Base-by-base conservation (phyloP, 495 filamentous ascomycete species). In the Penicillium antarcticum region DNA sequence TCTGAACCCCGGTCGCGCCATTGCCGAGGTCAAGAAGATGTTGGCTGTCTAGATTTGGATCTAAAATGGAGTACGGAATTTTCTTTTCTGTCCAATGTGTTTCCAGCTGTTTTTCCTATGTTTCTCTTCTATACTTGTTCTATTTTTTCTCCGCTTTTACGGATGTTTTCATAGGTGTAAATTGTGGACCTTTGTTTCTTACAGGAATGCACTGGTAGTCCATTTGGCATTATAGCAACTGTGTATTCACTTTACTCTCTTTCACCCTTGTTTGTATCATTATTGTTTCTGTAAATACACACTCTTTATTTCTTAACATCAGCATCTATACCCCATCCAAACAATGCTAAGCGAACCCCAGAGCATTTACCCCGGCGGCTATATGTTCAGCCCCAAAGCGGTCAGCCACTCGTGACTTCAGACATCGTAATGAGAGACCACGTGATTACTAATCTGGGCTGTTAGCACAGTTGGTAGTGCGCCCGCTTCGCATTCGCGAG, bases 1-100 rank as follows among this genome's bases (percentile, higher is more conserved):
- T 23, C 73, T 98, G 67, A 98, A 97, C 77, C 94, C 94, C 14
- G 94, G 88, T 39, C 78, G 85, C 59, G 94, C 94, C 4, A 96
- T 98, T 77, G 90, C 91, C 51, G 85, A 95, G 82, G 95, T 96
- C 73, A 98, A 97, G 87, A 97, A 96, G 86, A 84, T 86, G 75
- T 83, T 98, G 88, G 83, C 91, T 36, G 40, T 67, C 48, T 69
- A 72, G 48, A 58, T 51, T 31, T 52, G 51, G 57, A 62, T 63
- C 61, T 65, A 63, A 66, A 68, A 63, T 59, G 59, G 67, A 68
- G 58, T 67, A 48, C 62, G 62, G 58, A 58, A 54, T 57, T 68
- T 58, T 55, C 54, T 54, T 68, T 58, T 60, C 51, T 65, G 50
- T 66, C 51, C 52, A 47, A 58, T 59, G 61, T 65, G 50, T 58